These are phyloP conservation scores for Phoma herbarum DNA, from an alignment of 2,329 filamentous ascomycete species.

Conservation along the genomic window DNA sequence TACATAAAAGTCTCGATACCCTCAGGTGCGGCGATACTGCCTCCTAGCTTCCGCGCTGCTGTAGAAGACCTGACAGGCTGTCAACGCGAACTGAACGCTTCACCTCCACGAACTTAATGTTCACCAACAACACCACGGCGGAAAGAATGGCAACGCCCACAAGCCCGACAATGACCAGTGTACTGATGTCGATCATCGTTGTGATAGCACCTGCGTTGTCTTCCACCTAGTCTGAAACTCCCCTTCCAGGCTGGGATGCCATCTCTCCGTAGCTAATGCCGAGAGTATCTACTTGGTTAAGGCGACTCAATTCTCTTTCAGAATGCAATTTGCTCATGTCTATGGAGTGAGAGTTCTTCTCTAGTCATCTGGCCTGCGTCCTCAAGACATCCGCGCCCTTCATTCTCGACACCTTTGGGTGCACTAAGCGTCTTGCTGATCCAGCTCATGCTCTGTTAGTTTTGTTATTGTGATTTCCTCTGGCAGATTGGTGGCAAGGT, in stretches of 20 bases:
- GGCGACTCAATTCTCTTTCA: neutral
- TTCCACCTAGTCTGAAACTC: neutral
- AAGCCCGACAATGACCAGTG: neutral
- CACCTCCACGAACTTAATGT: neutral
- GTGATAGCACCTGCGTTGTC: neutral
- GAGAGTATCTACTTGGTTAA: neutral
- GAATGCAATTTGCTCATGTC: neutral
- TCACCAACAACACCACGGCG: neutral
- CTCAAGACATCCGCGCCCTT: neutral
- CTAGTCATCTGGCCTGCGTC: neutral
- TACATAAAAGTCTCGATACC: neutral
- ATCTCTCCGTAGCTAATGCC: neutral
- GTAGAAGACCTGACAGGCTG: neutral
- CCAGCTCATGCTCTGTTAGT: neutral
- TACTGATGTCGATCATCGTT: neutral
- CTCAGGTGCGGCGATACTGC: neutral
- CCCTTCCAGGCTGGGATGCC: neutral
- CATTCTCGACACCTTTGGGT: neutral
- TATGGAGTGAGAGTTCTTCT: neutral
- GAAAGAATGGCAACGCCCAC: neutral
- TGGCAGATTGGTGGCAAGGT: neutral
- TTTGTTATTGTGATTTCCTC: neutral
- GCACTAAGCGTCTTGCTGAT: neutral
- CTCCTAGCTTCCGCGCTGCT: neutral
- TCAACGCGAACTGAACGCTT: neutral